Evolutionary conservation across 768 basidiomycete species (phyloP), one percentile per base, ranked within the genome.

Genomic region (Hericium erinaceus): DNA sequence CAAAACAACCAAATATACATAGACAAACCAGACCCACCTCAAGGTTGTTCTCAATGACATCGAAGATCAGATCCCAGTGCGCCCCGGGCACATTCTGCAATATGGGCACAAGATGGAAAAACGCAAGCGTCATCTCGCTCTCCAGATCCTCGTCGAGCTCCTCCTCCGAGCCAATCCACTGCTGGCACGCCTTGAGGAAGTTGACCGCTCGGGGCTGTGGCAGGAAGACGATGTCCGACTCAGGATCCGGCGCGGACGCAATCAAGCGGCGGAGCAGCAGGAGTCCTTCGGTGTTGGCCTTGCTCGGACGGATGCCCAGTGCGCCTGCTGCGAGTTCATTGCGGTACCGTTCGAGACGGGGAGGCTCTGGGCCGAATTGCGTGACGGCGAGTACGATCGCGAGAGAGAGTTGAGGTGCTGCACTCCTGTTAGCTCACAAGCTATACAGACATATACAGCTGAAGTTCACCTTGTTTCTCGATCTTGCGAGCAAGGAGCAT

Each of bases 21-120:
- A 16, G 10, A 6, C 3, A 5, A 26, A 49, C 28, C n/a, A 33
- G 5, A 64, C 78, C 48, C 57, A 92, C 92, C 80, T 98, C 95
- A 2, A 98, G 75, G 64, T 89, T 91, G 58, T 77, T 88, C 69
- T 95, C 94, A 12, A 95, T 66, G 15, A 98, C 70, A 66, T 98
- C 94, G 68, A 91, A 95, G 4, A 94, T 82, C 38, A 94, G 80
- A 52, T 92, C 89, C 97, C 97, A 99, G 69, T 98, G 97, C 0
- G 79, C 74, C 0, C 95, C 97, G 13, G 83, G 75, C 2, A 95
- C 77, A 65, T 83, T 89, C 70, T 98, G 93, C 58, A 98, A 71
- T 55, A 98, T 87, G 2, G 95, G 94, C 1, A 84, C 90, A 2
- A 98, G 75, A 57, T 87, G 77, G 48, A 77, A 71, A 66, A 92